Evolutionary conservation across 2,329 filamentous ascomycete species (phyloP), one percentile per base, ranked within the genome.

Genomic region (Aaosphaeria pasadenensis): DNA sequence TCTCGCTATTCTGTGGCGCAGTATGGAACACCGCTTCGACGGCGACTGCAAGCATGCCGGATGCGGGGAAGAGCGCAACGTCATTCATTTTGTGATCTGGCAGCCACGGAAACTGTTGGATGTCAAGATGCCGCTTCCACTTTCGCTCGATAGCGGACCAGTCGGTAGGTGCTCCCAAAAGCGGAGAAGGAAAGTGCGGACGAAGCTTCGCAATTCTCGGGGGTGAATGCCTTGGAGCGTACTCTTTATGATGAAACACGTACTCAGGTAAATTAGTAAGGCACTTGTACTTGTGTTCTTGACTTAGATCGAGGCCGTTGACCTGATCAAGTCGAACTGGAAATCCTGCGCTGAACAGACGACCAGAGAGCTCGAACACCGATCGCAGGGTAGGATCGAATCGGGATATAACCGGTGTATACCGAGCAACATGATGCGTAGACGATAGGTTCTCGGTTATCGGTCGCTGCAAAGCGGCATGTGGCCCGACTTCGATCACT

Each of bases 381-480:
- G 33, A 9, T 36, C n/a, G 33, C 33, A 36, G 9, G 9, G 9
- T n/a, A 36, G 7, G 9, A 36, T n/a, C 9, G 9, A 9, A 9
- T n/a, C 33, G 33, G 33, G n/a, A 9, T n/a, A 36, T 9, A 2
- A 9, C 7, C 7, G 9, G 7, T 2, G 33, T 9, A 36, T 36
- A 36, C 7, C n/a, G 7, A 9, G 33, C 4, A 9, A 36, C 33
- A 24, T 24, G 17, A 24, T 24, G 17, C 17, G 17, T 24, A 36
- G 33, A 36, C 9, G 7, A 9, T 9, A 36, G 7, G 9, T 9
- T 36, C n/a, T 36, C 33, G 33, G 46, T 17, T 1, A 50, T 32
- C 3, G 71, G 69, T 0, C 66, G 64, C 6, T 53, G 46, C 2
- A 74, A 59, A 2, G 69, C 64, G 1, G 51, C 46, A 43, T 73